These are phyloP conservation scores for Dothistroma pini DNA, from an alignment of 2,329 filamentous ascomycete species.

Conservation along the genomic window DNA sequence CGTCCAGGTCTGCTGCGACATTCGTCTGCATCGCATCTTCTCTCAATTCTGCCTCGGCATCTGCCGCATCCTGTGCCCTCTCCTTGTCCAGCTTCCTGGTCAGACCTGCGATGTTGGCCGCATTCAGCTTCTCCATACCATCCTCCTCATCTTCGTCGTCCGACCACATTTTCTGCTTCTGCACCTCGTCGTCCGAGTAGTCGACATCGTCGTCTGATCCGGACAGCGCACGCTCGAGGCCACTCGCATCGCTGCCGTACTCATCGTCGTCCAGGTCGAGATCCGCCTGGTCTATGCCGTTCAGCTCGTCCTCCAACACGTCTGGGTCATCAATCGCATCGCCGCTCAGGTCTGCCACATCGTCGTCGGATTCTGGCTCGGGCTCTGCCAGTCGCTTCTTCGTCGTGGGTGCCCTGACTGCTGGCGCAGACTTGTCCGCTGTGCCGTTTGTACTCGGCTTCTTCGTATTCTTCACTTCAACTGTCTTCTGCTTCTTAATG, in stretches of 20 bases:
- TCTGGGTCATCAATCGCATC: conserved; percentile 38
- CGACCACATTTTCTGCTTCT: conserved; percentile 71
- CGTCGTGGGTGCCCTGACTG: conserved; percentile 14
- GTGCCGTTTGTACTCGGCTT: conserved; percentile 38
- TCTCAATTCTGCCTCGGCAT: conserved; percentile 79
- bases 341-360: conserved; percentile 21
- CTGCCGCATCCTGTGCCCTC: conserved; percentile 71
- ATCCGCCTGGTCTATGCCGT: conserved; percentile 34
- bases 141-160: conserved; percentile 82
- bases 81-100: conserved; percentile 79
- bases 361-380: conserved; percentile 23
- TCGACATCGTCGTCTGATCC: conserved; percentile 44
- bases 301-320: conserved; percentile 48
- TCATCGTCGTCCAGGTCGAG: conserved; percentile 33
- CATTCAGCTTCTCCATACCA: conserved; percentile 84
- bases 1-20: conserved; percentile 67
- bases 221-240: conserved; percentile 35
- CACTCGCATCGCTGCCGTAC: conserved; percentile 30
- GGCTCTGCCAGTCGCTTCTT: conserved; percentile 36
- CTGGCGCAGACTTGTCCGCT: conserved; percentile 10
- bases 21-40: conserved; percentile 89
- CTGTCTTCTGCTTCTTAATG: conserved; percentile 63
- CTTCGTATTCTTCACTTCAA: conserved; percentile 42
- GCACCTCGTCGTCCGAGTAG: conserved; percentile 64
- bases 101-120: conserved; percentile 91